Conservation (phyloP, 2,329 filamentous ascomycete genomes). For the Aurifilum marmelostoma region DNA sequence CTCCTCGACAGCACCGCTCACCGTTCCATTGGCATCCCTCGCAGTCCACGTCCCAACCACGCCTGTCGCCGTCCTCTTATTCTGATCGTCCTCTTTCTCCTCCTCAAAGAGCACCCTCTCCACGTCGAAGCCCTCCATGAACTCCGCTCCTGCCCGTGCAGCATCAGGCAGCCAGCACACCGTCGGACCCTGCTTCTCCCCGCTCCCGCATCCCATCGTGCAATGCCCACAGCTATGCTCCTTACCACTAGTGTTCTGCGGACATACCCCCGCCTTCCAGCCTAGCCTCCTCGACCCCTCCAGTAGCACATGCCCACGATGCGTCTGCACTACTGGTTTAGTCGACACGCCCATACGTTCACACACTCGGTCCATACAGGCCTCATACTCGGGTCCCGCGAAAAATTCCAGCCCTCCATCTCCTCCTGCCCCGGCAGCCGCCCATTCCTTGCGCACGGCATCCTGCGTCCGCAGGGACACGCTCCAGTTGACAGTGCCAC, state of each 20-base stretch:
- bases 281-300: conserved; percentile 76
- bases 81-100: conserved; percentile 50
- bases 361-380: conserved; percentile 79
- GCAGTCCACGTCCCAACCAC: conserved; percentile 77
- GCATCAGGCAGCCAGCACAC: conserved; percentile 81
- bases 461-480: conserved; percentile 67
- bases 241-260: conserved; percentile 76
- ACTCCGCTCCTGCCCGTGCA: conserved; percentile 73
- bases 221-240: conserved; percentile 76
- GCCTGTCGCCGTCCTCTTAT: conserved; percentile 64
- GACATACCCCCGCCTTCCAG: conserved; percentile 68
- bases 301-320: conserved; percentile 70
- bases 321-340: conserved; percentile 71
- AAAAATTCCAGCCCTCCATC: conserved; percentile 70
- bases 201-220: conserved; percentile 63
- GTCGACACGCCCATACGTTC: conserved; percentile 75
- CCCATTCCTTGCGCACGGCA: conserved; percentile 82
- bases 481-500: conserved; percentile 84
- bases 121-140: conserved; percentile 81
- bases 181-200: conserved; percentile 77
- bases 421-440: conserved; percentile 38
- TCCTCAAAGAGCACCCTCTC: conserved; percentile 70
- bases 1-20: conserved; percentile 51
- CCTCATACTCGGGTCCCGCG: conserved; percentile 72
- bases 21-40: conserved; percentile 64